Evolutionary conservation across 305 asterid species (phyloP).

Genomic region (Rubia tinctorum): DNA sequence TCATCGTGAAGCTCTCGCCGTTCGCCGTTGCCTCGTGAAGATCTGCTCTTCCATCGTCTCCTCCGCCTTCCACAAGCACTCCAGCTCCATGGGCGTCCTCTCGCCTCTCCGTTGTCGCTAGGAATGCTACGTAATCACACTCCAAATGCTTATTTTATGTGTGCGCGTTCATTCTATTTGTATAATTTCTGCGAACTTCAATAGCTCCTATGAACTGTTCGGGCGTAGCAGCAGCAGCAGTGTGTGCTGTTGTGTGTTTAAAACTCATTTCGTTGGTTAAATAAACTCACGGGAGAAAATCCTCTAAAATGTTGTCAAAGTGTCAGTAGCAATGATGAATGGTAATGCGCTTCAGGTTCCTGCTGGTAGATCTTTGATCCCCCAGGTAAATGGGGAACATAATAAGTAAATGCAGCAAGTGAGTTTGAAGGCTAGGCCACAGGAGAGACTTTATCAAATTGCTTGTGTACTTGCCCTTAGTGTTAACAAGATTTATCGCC

Average conservation of each 20-base stretch:
- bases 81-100: constrained; percentile 86
- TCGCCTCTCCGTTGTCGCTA: constrained; percentile 78
- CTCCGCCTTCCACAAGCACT: constrained; percentile 61
- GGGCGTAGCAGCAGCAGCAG: not conserved
- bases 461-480: too few species aligned
- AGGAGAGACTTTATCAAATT: constrained; percentile 59
- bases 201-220: not conserved
- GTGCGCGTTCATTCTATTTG: not conserved
- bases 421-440: constrained; percentile 59
- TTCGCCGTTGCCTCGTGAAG: too few species aligned
- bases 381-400: constrained; percentile 72
- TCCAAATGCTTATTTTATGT: not conserved
- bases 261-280: not conserved
- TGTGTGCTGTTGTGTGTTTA: not conserved
- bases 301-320: constrained; percentile 51
- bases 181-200: not conserved
- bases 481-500: too few species aligned
- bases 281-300: constrained; percentile 50
- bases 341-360: constrained; percentile 45
- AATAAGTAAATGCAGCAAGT: constrained; percentile 69
- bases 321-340: constrained; percentile 44
- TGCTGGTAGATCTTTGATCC: constrained; percentile 38
- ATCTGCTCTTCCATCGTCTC: too few species aligned
- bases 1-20: too few species aligned
- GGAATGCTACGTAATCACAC: constrained; percentile 29